Conservation (phyloP, 140 eudicot species). For the Cichorium intybus region DNA sequence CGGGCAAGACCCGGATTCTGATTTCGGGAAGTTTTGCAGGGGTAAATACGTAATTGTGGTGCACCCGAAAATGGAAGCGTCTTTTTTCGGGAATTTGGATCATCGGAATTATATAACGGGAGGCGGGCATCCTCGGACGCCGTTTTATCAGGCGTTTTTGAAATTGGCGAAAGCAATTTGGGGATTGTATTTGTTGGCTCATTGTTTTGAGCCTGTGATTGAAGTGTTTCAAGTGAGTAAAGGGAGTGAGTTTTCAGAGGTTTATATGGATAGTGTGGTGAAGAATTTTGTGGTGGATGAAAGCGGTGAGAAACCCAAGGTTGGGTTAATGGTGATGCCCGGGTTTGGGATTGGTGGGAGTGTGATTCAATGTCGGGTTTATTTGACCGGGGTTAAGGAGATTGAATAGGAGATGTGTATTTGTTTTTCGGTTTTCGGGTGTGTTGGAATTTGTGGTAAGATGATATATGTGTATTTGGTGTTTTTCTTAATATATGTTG, state of each 20-base stretch:
- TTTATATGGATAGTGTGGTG: conserved; percentile 84
- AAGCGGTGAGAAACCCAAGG: conserved; percentile 58
- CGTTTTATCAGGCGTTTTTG: conserved; percentile 82
- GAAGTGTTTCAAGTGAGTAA: conserved; percentile 75
- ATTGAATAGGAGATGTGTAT: conserved; percentile 36
- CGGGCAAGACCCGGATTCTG: conserved; percentile 74
- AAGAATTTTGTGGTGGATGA: conserved; percentile 54
- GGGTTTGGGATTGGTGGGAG: conserved; percentile 85
- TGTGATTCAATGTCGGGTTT: conserved; percentile 83
- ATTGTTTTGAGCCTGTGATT: conserved; percentile 68
- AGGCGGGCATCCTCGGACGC: conserved; percentile 92
- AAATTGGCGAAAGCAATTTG: conserved; percentile 83
- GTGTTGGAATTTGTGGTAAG: conserved; percentile 1
- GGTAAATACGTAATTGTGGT: conserved; percentile 67
- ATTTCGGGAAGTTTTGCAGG: conserved; percentile 74
- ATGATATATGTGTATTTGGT: conserved; percentile 21
- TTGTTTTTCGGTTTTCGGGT: neutral
- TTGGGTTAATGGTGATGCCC: conserved; percentile 97
- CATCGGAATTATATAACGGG: conserved; percentile 72
- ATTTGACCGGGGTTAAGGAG: conserved; percentile 67
- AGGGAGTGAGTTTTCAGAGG: conserved; percentile 77
- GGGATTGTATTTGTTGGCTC: conserved; percentile 73
- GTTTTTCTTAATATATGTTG: conserved; percentile 22
- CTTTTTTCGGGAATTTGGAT: conserved; percentile 83
- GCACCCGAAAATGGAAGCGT: conserved; percentile 91